These are phyloP conservation scores for Tylopilus vinaceipallidus DNA, from an alignment of 768 basidiomycete species.

Conservation along the genomic window DNA sequence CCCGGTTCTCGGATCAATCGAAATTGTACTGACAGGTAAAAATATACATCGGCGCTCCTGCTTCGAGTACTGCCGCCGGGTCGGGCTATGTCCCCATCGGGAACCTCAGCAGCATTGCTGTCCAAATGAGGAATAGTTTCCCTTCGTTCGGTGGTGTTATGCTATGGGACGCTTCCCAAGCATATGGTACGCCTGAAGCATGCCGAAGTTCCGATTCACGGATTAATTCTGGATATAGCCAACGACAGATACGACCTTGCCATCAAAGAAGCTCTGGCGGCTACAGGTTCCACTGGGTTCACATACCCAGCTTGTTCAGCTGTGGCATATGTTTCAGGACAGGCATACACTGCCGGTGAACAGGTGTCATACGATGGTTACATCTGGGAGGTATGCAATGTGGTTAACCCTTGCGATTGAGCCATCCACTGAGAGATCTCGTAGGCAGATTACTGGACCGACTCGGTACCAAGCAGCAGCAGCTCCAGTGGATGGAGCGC, in stretches of 20 bases:
- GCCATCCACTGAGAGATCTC: not conserved
- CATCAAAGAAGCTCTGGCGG: conserved; percentile 56
- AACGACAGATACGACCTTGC: conserved; percentile 59
- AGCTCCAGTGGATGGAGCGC: conserved; percentile 63
- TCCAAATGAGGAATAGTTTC: conserved; percentile 36
- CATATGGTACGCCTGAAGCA: conserved; percentile 23
- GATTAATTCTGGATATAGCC: conserved; percentile 30
- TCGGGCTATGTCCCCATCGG: conserved; percentile 36
- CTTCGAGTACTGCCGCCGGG: conserved; percentile 41
- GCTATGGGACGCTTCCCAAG: conserved; percentile 47
- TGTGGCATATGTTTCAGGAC: conserved; percentile 48
- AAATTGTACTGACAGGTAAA: conserved; percentile 31
- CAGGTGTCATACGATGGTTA: conserved; percentile 58
- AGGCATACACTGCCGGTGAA: conserved; percentile 48
- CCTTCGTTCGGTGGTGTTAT: conserved; percentile 45
- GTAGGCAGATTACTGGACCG: conserved; percentile 63
- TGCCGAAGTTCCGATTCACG: not conserved
- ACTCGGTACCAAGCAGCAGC: conserved; percentile 44
- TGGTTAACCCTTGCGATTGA: not conserved
- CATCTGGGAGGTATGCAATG: conserved; percentile 54
- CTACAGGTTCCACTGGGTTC: conserved; percentile 68
- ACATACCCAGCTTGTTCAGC: conserved; percentile 61
- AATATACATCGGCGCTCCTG: conserved; percentile 44
- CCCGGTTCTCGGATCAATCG: not conserved
- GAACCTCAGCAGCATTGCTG: conserved; percentile 34